Conservation (phyloP, 2,329 filamentous ascomycete species). For the Sporothrix mexicana region DNA sequence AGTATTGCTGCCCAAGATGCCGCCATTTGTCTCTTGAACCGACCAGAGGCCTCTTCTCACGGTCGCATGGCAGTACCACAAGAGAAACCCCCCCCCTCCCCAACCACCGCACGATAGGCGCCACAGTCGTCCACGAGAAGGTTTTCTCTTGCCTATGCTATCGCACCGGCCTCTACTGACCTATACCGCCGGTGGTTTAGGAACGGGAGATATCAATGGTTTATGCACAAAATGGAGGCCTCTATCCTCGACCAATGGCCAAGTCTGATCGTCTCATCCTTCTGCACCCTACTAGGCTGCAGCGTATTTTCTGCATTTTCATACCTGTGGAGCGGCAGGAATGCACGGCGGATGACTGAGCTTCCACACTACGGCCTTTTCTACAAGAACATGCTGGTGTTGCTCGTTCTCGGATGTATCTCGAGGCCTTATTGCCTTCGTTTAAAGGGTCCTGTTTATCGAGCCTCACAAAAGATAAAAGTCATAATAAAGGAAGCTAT, state of each 20-base stretch:
- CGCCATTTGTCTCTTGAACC: conserved; percentile 19
- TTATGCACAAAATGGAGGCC: background rate
- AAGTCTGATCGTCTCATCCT: background rate
- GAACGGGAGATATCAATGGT: background rate
- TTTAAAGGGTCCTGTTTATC: background rate
- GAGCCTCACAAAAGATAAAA: background rate
- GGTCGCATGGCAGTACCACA: background rate
- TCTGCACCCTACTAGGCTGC: background rate
- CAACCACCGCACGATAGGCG: background rate
- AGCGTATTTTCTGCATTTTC: background rate
- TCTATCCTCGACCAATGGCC: background rate
- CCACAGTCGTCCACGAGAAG: background rate
- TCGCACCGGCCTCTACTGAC: background rate
- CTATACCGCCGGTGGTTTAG: conserved; percentile 2
- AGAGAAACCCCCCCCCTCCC: background rate
- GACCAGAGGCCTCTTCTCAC: conserved; percentile 13
- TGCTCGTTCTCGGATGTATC: background rate
- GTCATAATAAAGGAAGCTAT: background rate
- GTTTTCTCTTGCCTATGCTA: background rate
- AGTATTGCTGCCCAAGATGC: conserved; percentile 24
- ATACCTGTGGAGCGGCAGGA: background rate
- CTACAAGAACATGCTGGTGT: background rate
- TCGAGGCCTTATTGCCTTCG: background rate
- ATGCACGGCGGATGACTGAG: no score
- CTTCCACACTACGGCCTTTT: conserved; percentile 27